These are phyloP conservation scores for Hura crepitans DNA, from an alignment of 441 rosid species.

Conservation along the genomic window DNA sequence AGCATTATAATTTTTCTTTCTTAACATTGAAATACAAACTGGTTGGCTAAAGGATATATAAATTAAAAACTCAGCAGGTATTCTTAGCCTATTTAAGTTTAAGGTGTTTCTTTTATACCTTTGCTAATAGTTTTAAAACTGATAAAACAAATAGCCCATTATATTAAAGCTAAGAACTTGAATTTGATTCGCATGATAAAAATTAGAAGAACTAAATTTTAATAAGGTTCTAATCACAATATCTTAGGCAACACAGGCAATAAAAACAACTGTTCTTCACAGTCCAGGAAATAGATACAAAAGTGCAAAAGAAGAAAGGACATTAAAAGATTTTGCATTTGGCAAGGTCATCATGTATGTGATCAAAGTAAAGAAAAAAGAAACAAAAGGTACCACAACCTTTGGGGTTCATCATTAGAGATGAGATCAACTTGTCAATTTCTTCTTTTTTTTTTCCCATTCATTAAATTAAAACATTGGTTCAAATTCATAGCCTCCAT, in stretches of 20 bases:
- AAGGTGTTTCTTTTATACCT: not conserved
- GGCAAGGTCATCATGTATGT: not conserved
- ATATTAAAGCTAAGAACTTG: not conserved
- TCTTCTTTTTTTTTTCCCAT: not conserved
- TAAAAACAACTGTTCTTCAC: not conserved
- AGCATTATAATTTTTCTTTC: not conserved
- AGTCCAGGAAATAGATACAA: not conserved
- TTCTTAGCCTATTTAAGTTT: not conserved
- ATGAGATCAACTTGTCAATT: not conserved
- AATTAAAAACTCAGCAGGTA: not conserved
- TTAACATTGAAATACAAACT: too few relatives aligned
- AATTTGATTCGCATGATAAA: not conserved
- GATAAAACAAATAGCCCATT: not conserved
- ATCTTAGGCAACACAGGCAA: not conserved
- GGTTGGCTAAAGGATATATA: not conserved
- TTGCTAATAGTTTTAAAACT: not conserved
- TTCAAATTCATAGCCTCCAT: not conserved
- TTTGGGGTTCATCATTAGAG: not conserved
- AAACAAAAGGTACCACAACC: not conserved
- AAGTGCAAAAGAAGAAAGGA: not conserved
- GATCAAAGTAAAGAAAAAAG: not conserved
- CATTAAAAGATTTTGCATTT: not conserved
- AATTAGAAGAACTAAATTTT: not conserved
- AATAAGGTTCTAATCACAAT: not conserved
- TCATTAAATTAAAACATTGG: not conserved